Conservation (phyloP, 345 rosid species). For the Luvunga scandens region DNA sequence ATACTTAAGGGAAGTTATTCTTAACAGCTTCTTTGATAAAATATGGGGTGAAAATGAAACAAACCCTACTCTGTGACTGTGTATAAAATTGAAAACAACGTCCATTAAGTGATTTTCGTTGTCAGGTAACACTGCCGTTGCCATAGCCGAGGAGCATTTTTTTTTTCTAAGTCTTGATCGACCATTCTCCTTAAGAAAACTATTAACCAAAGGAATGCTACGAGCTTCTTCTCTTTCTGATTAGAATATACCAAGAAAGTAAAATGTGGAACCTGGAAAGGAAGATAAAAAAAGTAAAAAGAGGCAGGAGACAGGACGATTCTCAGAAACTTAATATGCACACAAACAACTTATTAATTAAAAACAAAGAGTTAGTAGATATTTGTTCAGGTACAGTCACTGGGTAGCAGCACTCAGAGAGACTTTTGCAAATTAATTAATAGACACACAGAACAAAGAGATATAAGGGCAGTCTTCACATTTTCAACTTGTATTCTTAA, state of each 20-base stretch:
- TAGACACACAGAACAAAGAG: background rate
- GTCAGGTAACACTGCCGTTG: background rate
- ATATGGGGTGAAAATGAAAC: background rate
- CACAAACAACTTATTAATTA: background rate
- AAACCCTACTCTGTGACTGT: background rate
- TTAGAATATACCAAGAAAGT: no score
- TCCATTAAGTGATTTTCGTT: background rate
- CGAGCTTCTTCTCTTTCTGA: no score
- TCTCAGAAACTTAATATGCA: background rate
- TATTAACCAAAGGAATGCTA: no score
- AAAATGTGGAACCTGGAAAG: no score
- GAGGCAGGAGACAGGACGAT: background rate
- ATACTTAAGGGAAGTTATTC: no score
- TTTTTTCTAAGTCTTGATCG: background rate
- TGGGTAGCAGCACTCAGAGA: background rate
- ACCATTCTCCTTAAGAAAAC: background rate
- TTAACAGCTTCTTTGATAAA: no score
- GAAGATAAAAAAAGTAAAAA: conserved; percentile 1
- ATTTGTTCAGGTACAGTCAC: background rate
- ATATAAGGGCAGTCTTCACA: no score
- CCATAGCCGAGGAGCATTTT: background rate
- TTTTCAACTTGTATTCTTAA: no score
- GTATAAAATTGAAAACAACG: background rate
- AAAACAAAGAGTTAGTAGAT: background rate
- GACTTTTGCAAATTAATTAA: background rate